A percentile compares a stretch with the other conserved stretches of the same genome.
phyloP scores from a whole-genome alignment of 352 stramenopile species.

The Phytophthora chlamydospora region DNA sequence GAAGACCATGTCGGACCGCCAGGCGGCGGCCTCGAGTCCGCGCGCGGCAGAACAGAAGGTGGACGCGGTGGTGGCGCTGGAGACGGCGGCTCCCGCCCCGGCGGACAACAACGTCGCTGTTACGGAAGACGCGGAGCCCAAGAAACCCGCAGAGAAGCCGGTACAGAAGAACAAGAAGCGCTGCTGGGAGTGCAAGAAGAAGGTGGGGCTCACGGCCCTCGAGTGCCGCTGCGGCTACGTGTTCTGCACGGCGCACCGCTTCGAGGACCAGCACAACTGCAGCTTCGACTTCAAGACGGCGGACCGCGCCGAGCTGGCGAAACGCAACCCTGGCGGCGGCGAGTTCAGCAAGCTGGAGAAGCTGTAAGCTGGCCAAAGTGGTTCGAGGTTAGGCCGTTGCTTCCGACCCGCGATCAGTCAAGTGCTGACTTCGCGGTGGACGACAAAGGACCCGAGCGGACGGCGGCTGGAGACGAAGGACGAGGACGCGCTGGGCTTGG shows the following conservation, averaged over 20 bases:
- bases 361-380: constrained; percentile 45
- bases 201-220: constrained; percentile 89
- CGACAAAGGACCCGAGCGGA: too few relatives aligned
- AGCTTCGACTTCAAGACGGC: constrained; percentile 87
- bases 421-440: constrained; percentile 19
- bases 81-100: constrained; percentile 2
- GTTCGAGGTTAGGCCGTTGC: background rate
- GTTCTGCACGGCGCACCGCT: constrained; percentile 88
- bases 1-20: constrained; percentile 81
- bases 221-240: constrained; percentile 90
- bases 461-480: constrained; percentile 11
- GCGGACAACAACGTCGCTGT: constrained; percentile 26
- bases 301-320: constrained; percentile 75
- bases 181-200: constrained; percentile 93
- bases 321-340: constrained; percentile 80
- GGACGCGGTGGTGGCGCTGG: constrained; percentile 15
- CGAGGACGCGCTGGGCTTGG: constrained; percentile 5
- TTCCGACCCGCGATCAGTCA: constrained; percentile 22
- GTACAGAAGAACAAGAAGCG: constrained; percentile 92
- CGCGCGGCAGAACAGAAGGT: constrained; percentile 32
- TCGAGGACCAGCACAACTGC: constrained; percentile 88
- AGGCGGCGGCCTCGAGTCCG: constrained; percentile 44
- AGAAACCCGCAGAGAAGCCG: constrained; percentile 31
- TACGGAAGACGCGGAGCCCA: constrained; percentile 25
- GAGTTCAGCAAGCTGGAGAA: constrained; percentile 89